Base-by-base conservation (phyloP, 1,284 basidiomycete species). In the Cryptococcus jaspeensis region DNA sequence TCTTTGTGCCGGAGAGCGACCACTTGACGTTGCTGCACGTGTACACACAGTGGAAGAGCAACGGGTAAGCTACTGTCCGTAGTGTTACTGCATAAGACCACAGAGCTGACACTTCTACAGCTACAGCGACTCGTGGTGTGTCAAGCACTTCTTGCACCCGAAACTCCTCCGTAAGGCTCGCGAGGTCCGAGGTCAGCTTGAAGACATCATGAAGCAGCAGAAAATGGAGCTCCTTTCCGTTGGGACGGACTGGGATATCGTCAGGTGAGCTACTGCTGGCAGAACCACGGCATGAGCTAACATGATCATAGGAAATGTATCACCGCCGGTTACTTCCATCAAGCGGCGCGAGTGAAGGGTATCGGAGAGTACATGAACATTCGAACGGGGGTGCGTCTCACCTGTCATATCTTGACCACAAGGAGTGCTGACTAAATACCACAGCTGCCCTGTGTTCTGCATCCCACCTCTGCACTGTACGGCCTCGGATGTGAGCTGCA, bases 301-400 rank as follows among this genome's bases (percentile, higher is more conserved):
- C 45, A 18, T 38, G 15, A 20, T 22, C 15, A 36, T 66, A 92
- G 95, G 71, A 99, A 97, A 84, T 93, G 93, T 22, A 98, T 99
- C 68, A 88, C 92, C 45, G 90, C 94, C 15, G 96, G 95, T 23
- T 99, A 98, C 80, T 99, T 99, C 84, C 96, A 99, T 76, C 96
- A 99, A 78, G 94, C 96, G 0, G 95, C 95, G 9, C 82, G 92
- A 62, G 94, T 96, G 41, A 99, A 98, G 80, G 95, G 95, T 72
- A 96, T 99, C 60, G 96, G 95, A 61, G 96, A 99, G 78, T 99
- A 97, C 75, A 91, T 95, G 59, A 97, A 99, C 76, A 90, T 95
- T 65, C 84, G 96, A 43, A 94, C 95, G n/a, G 96, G 93, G 37
- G 78, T 84, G 59, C 69, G 75, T 73, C 8, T 39, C 32, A 25